Conservation (phyloP, 108 stramenopile species). For the Nannochloropsis granulata region DNA sequence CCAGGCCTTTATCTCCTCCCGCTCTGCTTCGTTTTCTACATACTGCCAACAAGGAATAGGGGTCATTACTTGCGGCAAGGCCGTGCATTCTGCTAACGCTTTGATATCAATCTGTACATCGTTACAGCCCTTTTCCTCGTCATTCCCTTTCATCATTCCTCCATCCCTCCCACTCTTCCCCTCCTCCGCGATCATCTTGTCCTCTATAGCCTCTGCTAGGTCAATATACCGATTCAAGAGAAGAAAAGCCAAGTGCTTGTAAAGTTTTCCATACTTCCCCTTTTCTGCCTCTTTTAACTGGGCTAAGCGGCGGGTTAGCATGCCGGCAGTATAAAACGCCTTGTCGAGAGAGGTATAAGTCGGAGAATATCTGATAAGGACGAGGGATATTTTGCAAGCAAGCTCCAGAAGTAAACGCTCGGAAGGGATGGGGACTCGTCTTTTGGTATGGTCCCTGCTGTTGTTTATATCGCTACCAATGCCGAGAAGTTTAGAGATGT, state of each 20-base stretch:
- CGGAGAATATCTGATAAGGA: slow-evolving; percentile 42
- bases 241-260: slow-evolving; percentile 44
- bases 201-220: slow-evolving; percentile 53
- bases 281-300: background rate
- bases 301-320: slow-evolving; percentile 24
- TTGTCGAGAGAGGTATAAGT: slow-evolving; percentile 44
- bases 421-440: background rate
- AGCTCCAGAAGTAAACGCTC: slow-evolving; percentile 30
- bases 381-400: slow-evolving; percentile 29
- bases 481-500: background rate
- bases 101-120: background rate
- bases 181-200: background rate
- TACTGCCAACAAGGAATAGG: background rate
- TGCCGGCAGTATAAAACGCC: slow-evolving; percentile 44
- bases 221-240: slow-evolving; percentile 54
- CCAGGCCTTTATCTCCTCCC: background rate
- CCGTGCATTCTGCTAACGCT: background rate
- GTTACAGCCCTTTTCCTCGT: background rate
- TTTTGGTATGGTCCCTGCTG: background rate
- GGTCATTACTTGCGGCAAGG: background rate
- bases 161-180: background rate
- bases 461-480: background rate
- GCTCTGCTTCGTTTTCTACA: background rate
- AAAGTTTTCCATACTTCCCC: background rate
- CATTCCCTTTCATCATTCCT: background rate